A percentile compares a stretch with the other conserved stretches of the same genome.
These are phyloP conservation scores for Fistulifera pelliculosa DNA, from an alignment of 108 stramenopile genomes.

Conservation along the genomic window DNA sequence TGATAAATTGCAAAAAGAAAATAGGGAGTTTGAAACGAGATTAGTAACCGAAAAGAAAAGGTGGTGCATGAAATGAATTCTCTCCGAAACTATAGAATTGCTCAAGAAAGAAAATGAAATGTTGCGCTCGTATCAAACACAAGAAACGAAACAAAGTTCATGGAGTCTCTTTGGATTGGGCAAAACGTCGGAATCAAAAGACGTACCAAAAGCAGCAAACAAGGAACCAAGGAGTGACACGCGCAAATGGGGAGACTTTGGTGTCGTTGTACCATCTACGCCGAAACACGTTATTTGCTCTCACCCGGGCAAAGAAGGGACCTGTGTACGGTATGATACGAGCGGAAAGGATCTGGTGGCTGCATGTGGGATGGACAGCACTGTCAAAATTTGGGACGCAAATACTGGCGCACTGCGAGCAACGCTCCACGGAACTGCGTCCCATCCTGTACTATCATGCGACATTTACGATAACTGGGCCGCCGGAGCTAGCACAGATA, in stretches of 20 bases:
- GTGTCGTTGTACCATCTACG: slow-evolving; percentile 48
- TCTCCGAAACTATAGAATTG: slow-evolving; percentile 57
- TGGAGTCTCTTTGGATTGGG: background rate
- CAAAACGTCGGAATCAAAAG: slow-evolving; percentile 1
- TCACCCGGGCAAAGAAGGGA: slow-evolving; percentile 43
- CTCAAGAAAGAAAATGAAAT: slow-evolving; percentile 55
- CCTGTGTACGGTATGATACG: slow-evolving; percentile 59
- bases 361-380: slow-evolving; percentile 56
- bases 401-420: slow-evolving; percentile 47
- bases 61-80: slow-evolving; percentile 56
- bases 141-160: slow-evolving; percentile 33
- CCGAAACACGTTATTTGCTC: slow-evolving; percentile 49
- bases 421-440: slow-evolving; percentile 42
- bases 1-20: slow-evolving; percentile 49
- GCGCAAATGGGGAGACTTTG: slow-evolving; percentile 33
- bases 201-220: slow-evolving; percentile 2
- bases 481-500: slow-evolving; percentile 66
- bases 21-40: slow-evolving; percentile 36
- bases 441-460: slow-evolving; percentile 53
- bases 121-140: slow-evolving; percentile 29
- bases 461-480: slow-evolving; percentile 62
- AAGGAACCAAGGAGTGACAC: slow-evolving; percentile 17
- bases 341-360: slow-evolving; percentile 51
- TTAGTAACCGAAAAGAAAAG: slow-evolving; percentile 62
- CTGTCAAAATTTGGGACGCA: slow-evolving; percentile 73